Percentiles rank a stretch among this genome's conserved stretches.
Evolutionary conservation across 352 stramenopile species (phyloP).

Genomic region (Thalassiosira delicatula): DNA sequence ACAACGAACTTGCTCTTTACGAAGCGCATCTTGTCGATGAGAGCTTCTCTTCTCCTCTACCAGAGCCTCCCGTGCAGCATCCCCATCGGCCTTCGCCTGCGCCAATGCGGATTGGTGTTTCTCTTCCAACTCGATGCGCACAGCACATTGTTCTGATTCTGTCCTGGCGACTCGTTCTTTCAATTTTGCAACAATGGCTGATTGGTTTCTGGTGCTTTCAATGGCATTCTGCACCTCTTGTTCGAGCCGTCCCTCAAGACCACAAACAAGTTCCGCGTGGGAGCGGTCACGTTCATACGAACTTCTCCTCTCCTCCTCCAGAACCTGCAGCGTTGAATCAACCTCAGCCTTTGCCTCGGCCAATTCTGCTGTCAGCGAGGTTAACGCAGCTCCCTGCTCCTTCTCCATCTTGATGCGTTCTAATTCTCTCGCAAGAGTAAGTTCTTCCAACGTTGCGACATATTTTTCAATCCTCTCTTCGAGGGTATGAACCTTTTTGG

Average conservation of each 20-base stretch:
- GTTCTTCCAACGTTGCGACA: conserved; percentile 4
- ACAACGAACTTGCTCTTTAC: not conserved
- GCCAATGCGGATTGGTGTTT: not conserved
- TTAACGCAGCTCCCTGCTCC: not conserved
- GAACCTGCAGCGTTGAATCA: not conserved
- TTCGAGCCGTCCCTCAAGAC: conserved; percentile 16
- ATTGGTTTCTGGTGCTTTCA: not conserved
- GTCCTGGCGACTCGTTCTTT: not conserved
- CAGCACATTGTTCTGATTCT: conserved; percentile 16
- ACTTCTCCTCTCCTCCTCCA: conserved; percentile 37
- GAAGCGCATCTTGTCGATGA: not conserved
- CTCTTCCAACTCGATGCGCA: not conserved
- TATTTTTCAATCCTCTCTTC: conserved; percentile 12
- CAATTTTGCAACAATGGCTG: not conserved
- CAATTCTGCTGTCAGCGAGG: conserved; percentile 1
- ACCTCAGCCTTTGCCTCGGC: conserved; percentile 30
- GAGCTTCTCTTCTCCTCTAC: conserved; percentile 32
- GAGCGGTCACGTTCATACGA: conserved; percentile 3
- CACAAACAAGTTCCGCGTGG: not conserved
- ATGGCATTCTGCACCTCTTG: not conserved
- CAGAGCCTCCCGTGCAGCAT: conserved; percentile 19
- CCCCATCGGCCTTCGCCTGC: conserved; percentile 10
- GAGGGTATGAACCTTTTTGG: conserved; percentile 5
- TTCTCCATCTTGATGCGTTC: not conserved
- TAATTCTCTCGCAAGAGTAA: not conserved